Percentiles rank a stretch among this genome's conserved stretches.
phyloP scores from a whole-genome alignment of 2,329 filamentous ascomycete genomes.

The Rugonectria rugulosa region DNA sequence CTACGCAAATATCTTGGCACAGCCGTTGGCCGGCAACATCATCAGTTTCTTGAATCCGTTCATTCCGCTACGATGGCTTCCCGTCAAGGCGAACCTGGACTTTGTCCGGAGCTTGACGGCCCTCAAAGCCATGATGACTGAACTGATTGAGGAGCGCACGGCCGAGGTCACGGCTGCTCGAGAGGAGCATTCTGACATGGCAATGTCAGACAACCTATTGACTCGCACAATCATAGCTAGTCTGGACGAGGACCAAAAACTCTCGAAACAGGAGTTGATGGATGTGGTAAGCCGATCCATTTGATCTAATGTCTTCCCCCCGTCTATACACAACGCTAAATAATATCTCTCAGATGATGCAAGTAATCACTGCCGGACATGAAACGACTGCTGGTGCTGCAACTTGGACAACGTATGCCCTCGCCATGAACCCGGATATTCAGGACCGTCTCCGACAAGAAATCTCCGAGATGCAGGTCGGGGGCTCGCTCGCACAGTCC shows the following conservation, averaged over 20 bases:
- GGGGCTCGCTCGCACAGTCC: neutral
- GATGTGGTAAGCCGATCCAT: conserved; percentile 19
- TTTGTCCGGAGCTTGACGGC: neutral
- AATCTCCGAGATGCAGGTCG: neutral
- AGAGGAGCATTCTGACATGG: neutral
- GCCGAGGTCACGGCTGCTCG: neutral
- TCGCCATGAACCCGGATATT: neutral
- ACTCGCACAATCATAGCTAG: conserved; percentile 23
- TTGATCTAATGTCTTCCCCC: neutral
- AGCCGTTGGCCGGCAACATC: neutral
- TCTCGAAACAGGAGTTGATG: conserved; percentile 24
- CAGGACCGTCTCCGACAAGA: neutral
- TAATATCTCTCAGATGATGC: neutral
- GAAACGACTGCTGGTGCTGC: conserved; percentile 24
- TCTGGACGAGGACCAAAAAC: neutral
- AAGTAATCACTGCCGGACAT: conserved; percentile 23
- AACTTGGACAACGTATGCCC: conserved; percentile 14
- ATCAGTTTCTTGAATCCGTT: neutral
- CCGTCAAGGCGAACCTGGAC: neutral
- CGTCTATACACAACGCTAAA: neutral
- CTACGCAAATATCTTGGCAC: neutral
- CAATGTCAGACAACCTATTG: conserved; percentile 13
- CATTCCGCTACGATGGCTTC: neutral
- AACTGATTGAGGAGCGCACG: neutral
- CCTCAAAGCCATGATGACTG: neutral